Conservation (phyloP, 768 basidiomycete genomes). For the Lentinula guzmanii region DNA sequence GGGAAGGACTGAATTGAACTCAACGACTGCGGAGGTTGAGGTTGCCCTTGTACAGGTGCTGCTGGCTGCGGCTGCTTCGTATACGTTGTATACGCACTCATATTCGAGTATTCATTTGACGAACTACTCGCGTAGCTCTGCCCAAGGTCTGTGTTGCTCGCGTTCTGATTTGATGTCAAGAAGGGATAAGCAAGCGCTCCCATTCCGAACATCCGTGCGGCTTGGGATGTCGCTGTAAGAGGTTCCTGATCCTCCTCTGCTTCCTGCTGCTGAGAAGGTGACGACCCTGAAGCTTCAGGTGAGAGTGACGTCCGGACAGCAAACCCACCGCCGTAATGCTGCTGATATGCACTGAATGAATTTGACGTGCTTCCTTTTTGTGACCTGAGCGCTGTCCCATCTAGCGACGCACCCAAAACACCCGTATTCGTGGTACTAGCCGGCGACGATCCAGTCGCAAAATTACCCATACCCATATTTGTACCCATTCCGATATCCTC, state of each 20-base stretch:
- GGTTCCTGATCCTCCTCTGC: background rate
- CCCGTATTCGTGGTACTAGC: background rate
- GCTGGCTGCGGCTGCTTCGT: background rate
- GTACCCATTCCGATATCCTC: slow-evolving; percentile 2
- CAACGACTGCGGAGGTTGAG: background rate
- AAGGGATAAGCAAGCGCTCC: background rate
- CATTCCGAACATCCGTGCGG: slow-evolving; percentile 5
- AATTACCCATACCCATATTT: background rate
- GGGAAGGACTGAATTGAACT: background rate
- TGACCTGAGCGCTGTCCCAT: background rate
- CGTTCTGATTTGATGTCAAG: background rate
- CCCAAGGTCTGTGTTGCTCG: background rate
- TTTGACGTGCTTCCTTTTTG: background rate
- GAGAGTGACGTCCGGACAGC: background rate
- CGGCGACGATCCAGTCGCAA: background rate
- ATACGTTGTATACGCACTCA: background rate
- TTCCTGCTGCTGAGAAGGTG: background rate
- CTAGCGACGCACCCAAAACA: background rate
- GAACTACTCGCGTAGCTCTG: background rate
- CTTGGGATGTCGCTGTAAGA: slow-evolving; percentile 2
- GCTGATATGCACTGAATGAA: background rate
- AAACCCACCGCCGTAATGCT: background rate
- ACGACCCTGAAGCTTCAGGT: background rate
- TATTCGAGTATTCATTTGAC: background rate
- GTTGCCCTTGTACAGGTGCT: background rate